These are phyloP conservation scores for Obelidium mucronatum DNA, from an alignment of 192 early-diverging fungal genomes.

Conservation along the genomic window DNA sequence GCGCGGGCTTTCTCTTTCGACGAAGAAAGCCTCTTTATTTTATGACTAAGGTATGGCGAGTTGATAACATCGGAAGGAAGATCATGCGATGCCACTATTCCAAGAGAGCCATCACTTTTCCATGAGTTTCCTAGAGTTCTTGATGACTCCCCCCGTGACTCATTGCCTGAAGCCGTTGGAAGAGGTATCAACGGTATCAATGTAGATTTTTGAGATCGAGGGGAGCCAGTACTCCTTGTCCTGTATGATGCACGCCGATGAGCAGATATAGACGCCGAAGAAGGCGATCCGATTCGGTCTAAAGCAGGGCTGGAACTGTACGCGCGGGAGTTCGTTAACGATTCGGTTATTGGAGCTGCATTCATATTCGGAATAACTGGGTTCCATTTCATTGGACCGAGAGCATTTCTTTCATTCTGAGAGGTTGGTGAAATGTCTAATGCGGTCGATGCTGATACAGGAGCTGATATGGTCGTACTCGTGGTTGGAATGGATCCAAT, in stretches of 20 bases:
- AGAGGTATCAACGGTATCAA: slow-evolving; percentile 10
- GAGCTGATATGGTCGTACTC: too few relatives aligned
- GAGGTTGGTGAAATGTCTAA: background rate
- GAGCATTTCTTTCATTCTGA: background rate
- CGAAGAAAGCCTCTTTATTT: background rate
- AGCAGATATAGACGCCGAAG: background rate
- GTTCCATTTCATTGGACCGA: slow-evolving; percentile 3
- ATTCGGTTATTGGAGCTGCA: background rate
- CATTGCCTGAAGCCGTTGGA: background rate
- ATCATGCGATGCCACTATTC: background rate
- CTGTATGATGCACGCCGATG: slow-evolving; percentile 3
- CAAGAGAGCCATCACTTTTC: slow-evolving; percentile 3
- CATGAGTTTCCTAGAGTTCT: slow-evolving; percentile 9
- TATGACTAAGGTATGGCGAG: slow-evolving; percentile 15
- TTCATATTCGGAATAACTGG: background rate
- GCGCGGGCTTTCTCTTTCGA: background rate
- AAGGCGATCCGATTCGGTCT: background rate
- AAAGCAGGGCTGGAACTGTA: slow-evolving; percentile 16
- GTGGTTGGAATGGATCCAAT: background rate
- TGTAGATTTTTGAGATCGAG: slow-evolving; percentile 16
- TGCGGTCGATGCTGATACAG: too few relatives aligned
- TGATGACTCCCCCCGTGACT: background rate
- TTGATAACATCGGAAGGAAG: slow-evolving; percentile 20
- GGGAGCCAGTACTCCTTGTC: background rate
- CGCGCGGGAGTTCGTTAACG: background rate